Conservation (phyloP, 176 grass and related monocot genomes). For the Raddia guianensis region DNA sequence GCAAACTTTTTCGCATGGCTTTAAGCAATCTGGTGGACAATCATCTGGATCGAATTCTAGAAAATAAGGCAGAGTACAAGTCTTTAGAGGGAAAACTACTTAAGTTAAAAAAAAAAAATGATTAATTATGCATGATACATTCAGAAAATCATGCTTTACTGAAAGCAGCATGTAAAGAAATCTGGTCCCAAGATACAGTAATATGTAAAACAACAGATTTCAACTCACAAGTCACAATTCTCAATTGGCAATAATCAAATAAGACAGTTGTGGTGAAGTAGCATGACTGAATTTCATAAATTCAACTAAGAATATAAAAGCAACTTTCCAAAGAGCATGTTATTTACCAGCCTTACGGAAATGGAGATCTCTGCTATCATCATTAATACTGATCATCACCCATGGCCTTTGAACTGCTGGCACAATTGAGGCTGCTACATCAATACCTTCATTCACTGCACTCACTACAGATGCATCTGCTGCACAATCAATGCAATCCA, state of each 20-base stretch:
- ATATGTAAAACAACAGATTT: neutral
- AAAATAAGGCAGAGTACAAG: constrained; percentile 25
- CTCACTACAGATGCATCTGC: constrained; percentile 80
- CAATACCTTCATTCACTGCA: constrained; percentile 90
- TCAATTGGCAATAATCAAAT: constrained; percentile 19
- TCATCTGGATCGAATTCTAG: constrained; percentile 89
- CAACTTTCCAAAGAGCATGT: neutral
- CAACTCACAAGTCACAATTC: neutral
- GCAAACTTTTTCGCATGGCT: constrained; percentile 83
- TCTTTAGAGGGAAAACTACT: neutral
- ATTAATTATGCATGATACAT: neutral
- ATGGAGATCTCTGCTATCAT: constrained; percentile 88
- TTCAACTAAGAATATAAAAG: neutral
- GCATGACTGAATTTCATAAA: neutral
- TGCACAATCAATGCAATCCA: constrained; percentile 97
- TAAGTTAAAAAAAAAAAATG: neutral
- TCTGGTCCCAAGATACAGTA: neutral
- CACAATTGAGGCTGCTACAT: constrained; percentile 64
- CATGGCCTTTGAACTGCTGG: constrained; percentile 66
- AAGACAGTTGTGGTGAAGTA: neutral
- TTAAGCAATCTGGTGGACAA: constrained; percentile 76
- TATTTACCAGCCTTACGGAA: constrained; percentile 91
- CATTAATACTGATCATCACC: constrained; percentile 95
- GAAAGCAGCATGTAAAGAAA: neutral
- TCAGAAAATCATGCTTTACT: neutral